Evolutionary conservation across 495 filamentous ascomycete species (phyloP).

Genomic region (Hamigera avellanea): DNA sequence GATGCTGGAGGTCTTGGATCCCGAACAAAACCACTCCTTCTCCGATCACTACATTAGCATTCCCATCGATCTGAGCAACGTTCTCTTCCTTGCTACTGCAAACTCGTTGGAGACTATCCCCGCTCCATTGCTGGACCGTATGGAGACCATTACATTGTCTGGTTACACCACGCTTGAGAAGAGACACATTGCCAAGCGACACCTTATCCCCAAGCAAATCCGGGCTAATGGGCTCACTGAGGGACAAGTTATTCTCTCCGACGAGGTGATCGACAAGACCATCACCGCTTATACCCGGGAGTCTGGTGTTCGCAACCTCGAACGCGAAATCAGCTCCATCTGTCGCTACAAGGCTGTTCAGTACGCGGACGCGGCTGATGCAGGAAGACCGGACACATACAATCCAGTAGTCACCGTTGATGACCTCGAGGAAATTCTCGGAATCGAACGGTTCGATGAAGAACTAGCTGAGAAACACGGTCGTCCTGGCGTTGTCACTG

Average conservation of each 20-base stretch:
- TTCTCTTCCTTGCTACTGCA: constrained; percentile 97
- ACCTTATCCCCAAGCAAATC: constrained; percentile 92
- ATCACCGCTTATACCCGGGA: constrained; percentile 95
- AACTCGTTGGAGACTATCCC: constrained; percentile 96
- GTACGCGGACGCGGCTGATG: constrained; percentile 79
- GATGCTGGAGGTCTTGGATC: constrained; percentile 96
- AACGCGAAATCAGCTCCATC: constrained; percentile 89
- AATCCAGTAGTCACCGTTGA: constrained; percentile 58
- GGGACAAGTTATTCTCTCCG: constrained; percentile 60
- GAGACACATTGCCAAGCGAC: constrained; percentile 83
- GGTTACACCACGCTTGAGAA: constrained; percentile 99
- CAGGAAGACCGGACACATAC: constrained; percentile 56
- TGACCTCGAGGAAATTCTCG: constrained; percentile 83
- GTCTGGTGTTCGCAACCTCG: constrained; percentile 92
- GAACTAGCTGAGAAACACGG: constrained; percentile 85
- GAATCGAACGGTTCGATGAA: constrained; percentile 89
- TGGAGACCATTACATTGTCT: constrained; percentile 86
- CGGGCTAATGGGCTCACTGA: constrained; percentile 62
- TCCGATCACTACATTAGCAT: constrained; percentile 95
- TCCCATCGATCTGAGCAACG: constrained; percentile 90
- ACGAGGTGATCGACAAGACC: constrained; percentile 84
- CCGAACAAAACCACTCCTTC: constrained; percentile 94
- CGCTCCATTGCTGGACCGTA: constrained; percentile 84
- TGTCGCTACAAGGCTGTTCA: constrained; percentile 93
- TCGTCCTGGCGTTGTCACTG: constrained; percentile 90